Percentiles rank a stretch among this genome's conserved stretches.
Evolutionary conservation across 306 rosid genomes (phyloP).

Genomic region (Rosa chinensis): DNA sequence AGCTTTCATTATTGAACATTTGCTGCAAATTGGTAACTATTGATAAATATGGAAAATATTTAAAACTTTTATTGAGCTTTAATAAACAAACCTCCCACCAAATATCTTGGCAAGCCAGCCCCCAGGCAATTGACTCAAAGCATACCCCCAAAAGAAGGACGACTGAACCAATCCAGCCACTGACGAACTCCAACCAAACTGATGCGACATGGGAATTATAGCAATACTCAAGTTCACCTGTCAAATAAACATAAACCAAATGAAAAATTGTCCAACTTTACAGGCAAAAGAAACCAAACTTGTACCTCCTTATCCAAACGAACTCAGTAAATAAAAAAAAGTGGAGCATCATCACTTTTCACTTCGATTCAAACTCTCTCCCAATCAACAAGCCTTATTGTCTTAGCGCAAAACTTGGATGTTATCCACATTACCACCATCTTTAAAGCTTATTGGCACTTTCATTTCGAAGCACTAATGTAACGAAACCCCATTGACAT

Average conservation of each 20-base stretch:
- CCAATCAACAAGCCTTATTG: background rate
- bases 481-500: background rate
- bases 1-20: background rate
- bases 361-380: too few species aligned
- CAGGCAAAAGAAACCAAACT: background rate
- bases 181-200: constrained; percentile 93
- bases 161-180: constrained; percentile 96
- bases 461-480: background rate
- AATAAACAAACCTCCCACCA: constrained; percentile 86
- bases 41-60: background rate
- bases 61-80: background rate
- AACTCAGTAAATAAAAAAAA: too few species aligned
- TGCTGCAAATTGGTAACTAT: background rate
- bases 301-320: background rate
- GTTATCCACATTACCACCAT: background rate
- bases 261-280: background rate
- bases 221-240: constrained; percentile 98
- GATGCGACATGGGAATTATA: constrained; percentile 93
- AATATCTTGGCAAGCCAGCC: constrained; percentile 94
- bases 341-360: background rate
- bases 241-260: constrained; percentile 16
- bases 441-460: background rate
- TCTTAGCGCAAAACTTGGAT: background rate
- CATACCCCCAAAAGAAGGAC: constrained; percentile 99
- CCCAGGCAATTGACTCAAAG: constrained; percentile 94